Base-by-base conservation (phyloP, 2,329 filamentous ascomycete species). In the Colletotrichum sansevieriae region DNA sequence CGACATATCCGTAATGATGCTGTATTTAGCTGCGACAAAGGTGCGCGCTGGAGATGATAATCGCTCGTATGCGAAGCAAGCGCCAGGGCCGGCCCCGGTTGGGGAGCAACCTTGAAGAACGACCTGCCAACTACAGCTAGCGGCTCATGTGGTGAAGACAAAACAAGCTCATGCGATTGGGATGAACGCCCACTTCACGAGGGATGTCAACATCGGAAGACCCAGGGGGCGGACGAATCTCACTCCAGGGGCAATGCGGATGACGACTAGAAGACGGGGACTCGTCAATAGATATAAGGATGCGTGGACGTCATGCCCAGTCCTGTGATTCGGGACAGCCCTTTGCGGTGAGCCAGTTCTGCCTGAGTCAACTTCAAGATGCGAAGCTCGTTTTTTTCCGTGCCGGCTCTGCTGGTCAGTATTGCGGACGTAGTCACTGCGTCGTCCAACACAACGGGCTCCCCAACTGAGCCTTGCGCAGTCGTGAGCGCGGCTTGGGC, bases 41-140 rank as follows among this genome's bases (percentile, higher is more conserved):
- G 15, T 52, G 29, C 49, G 12, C 49, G 35, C 49, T 35, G 49
- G 49, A 52, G 25, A 52, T 52, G 49, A 52, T 29, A 35, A n/a
- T 52, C 29, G 13, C 49, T 52, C 25, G 49, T 62, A 35, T 22
- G 22, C 39, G n/a, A 12, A 22, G 33, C 33, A 41, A n/a, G 44
- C 6, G 33, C 44, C 13, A 56, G 65, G 46, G 52, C 15, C 52
- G n/a, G 46, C 54, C 60, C 61, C 61, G 46, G 54, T 65, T 25
- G n/a, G 20, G 29, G 39, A 15, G 65, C 12, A 25, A 55, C 54
- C 37, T 59, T 22, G 39, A 22, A 43, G 37, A 25, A 9, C 46
- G 65, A 65, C 65, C 54, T 68, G 54, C 65, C 65, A 35, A 58
- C 61, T 68, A 25, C 25, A 68, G 65, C 52, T 68, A 68, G 65